Evolutionary conservation across 306 rosid genomes (phyloP), one percentile per base, ranked within the genome.

Genomic region (Mucuna pruriens): DNA sequence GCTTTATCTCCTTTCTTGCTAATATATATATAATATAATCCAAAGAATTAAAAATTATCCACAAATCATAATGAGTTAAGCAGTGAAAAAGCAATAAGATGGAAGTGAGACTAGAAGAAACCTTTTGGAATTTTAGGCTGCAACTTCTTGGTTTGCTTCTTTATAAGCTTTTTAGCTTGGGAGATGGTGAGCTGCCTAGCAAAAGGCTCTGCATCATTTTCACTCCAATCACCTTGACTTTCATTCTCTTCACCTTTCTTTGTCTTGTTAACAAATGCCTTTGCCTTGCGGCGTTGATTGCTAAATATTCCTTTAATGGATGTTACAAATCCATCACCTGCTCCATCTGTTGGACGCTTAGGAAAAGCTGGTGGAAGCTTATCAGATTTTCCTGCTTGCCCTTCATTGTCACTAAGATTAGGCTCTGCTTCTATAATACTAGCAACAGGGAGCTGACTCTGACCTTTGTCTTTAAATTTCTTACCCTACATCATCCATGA

Each of bases 311-410:
- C 99, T 82, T 82, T 90, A 46, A 96, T 76, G 54, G 97, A 92
- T 82, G 98, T 96, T 74, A 96, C 99, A 89, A 96, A 96, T 61
- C 97, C 94, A 79, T 96, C 98, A 70, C 98, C 99, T 12, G 98
- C 99, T 85, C 97, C 98, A 45, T 94, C 99, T 80, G 25, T 82
- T 60, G 97, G 95, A 71, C 97, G 98, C 92, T 89, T 95, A 62
- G 88, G 88, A 89, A 89, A 92, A 78, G 92, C 44, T 46, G 90
- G 77, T 9, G 95, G 94, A 75, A 84, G 16, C 80, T 86, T 94
- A 64, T 90, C 95, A 64, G 92, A 82, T 72, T 89, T 91, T 68
- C 89, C 93, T n/a, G 82, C 86, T 84, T 82, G 88, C 70, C 89
- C 85, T 84, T 96, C 99, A 58, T 74, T 87, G 75, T 96, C 99